Evolutionary conservation across 352 stramenopile species (phyloP).

Genomic region (Globisporangium splendens): DNA sequence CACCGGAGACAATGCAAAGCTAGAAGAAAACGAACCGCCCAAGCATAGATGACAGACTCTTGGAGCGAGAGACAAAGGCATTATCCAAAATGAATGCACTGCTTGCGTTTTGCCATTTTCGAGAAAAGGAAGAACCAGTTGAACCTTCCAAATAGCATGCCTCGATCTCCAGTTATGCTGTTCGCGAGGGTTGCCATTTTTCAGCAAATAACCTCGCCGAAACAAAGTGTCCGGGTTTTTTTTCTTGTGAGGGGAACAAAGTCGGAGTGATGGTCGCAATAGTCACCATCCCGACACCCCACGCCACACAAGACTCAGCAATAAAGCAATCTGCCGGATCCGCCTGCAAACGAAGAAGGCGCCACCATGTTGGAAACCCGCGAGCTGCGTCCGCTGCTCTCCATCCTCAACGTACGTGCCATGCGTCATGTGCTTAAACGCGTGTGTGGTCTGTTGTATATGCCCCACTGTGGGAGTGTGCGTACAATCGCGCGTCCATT

Average conservation of each 20-base stretch:
- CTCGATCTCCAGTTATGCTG: background rate
- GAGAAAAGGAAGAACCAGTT: background rate
- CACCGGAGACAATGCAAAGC: too few species aligned
- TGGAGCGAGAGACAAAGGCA: too few species aligned
- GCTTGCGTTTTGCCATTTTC: background rate
- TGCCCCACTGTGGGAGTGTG: background rate
- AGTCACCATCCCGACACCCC: background rate
- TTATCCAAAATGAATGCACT: background rate
- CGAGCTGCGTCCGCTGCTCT: slow-evolving; percentile 75
- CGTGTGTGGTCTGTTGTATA: background rate
- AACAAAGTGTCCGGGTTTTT: background rate
- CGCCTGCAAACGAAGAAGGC: background rate
- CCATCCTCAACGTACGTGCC: slow-evolving; percentile 76
- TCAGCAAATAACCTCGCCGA: background rate
- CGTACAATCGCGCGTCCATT: too few species aligned
- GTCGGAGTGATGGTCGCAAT: background rate
- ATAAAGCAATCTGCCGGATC: slow-evolving; percentile 7
- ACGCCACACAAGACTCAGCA: slow-evolving; percentile 17
- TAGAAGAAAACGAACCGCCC: too few species aligned
- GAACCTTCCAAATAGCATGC: slow-evolving; percentile 7
- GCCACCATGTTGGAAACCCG: slow-evolving; percentile 72
- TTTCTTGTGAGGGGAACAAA: background rate
- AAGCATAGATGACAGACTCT: too few species aligned
- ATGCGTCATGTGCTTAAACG: background rate
- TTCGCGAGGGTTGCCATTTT: background rate